Base-by-base conservation (phyloP, 176 grass and related monocot genomes). In the Paspalum vaginatum region DNA sequence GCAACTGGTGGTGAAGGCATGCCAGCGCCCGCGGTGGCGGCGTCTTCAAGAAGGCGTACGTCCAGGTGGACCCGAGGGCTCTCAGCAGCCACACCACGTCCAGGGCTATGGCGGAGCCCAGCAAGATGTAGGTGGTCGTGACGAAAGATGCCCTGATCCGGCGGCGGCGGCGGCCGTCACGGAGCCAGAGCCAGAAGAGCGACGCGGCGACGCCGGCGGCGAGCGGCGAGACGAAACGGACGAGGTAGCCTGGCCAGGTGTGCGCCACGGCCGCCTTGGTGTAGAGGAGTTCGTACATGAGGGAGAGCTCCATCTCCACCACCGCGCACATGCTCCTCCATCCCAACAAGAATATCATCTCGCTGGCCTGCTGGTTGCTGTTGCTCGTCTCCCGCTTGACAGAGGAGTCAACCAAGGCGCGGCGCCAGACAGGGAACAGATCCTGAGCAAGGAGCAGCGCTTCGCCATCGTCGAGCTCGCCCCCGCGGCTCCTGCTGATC, bases 251-350 rank as follows among this genome's bases (percentile, higher is more conserved):
- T 0, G 0, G 2, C 1, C 25, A 39, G 69, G 8, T 9, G 8
- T 37, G 48, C 12, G 69, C 48, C 47, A 72, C 8, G 15, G 20
- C 38, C 4, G 69, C 47, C 68, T 71, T 71, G 46, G 68, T 71
- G 68, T 71, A 51, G 11, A 71, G 67, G 44, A 49, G 4, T 21
- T 86, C 84, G 41, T 86, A 86, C 16, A 77, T 24, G 11, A 90
- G 75, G 11, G 81, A 82, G n/a, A 91, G 27, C 54, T 91, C 85
- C 45, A 87, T 70, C 59, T 87, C 75, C 5, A 66, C 42, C 5
- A 61, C 47, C 32, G 9, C 41, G 76, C 20, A 46, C 45, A 73
- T 13, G 0, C 0, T 38, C 42, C 9, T 1, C 79, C 63, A 69
- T 0, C 0, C 6, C 48, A 37, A 3, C 4, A 0, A 0, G 26